Percentiles rank a stretch among this genome's conserved stretches.
Evolutionary conservation across 2,329 filamentous ascomycete genomes (phyloP).

Genomic region (Sarocladium strictum): DNA sequence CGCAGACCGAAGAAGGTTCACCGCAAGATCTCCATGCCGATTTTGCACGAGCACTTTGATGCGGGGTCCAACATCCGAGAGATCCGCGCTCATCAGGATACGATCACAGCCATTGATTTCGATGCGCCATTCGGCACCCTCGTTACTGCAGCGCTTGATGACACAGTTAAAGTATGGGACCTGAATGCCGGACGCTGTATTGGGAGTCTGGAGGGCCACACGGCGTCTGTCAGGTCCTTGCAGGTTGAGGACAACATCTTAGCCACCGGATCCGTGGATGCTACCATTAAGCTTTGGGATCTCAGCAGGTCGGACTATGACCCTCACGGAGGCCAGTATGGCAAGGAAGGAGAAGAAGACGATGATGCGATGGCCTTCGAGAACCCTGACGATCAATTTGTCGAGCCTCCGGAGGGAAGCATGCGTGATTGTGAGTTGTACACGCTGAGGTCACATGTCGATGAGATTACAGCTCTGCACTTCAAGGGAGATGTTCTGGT

Average conservation of each 20-base stretch:
- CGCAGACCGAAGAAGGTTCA: conserved; percentile 47
- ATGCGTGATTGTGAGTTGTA: conserved; percentile 89
- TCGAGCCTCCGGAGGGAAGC: conserved; percentile 69
- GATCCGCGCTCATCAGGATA: conserved; percentile 81
- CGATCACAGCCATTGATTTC: conserved; percentile 87
- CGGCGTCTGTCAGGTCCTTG: conserved; percentile 84
- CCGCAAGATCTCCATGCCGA: conserved; percentile 80
- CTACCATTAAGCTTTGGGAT: conserved; percentile 92
- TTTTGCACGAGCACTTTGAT: conserved; percentile 91
- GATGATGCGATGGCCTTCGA: conserved; percentile 68
- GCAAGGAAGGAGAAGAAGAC: conserved; percentile 51
- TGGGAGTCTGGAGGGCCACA: conserved; percentile 85
- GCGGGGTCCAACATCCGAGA: conserved; percentile 84
- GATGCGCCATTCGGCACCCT: conserved; percentile 95
- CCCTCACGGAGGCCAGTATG: conserved; percentile 56
- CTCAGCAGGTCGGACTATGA: conserved; percentile 82
- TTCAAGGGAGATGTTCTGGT: conserved; percentile 86
- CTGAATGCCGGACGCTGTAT: conserved; percentile 89
- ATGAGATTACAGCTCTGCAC: conserved; percentile 89
- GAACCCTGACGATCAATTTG: conserved; percentile 59
- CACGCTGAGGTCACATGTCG: conserved; percentile 83
- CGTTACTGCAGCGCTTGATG: conserved; percentile 87
- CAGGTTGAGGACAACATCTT: conserved; percentile 96
- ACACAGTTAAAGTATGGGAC: conserved; percentile 94
- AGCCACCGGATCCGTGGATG: conserved; percentile 90